Base-by-base conservation (phyloP, 768 basidiomycete genomes). In the Leccinellum rugosiceps region DNA sequence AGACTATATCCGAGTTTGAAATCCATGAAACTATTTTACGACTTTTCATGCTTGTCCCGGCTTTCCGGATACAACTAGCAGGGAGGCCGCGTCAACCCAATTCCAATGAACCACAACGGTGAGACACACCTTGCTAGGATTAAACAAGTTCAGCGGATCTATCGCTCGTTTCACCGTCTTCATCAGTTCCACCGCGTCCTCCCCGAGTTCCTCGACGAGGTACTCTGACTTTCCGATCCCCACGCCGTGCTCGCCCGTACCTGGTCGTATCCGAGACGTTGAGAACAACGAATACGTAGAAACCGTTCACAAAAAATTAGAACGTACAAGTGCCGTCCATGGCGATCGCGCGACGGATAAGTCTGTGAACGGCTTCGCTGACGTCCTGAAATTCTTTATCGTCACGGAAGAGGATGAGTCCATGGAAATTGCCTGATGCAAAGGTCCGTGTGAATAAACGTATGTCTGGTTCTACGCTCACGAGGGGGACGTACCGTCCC, bases 141-240 rank as follows among this genome's bases (percentile, higher is more conserved):
- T 97, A 71, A 94, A 79, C 50, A 97, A 75, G 64, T 89, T 85
- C 48, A 83, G 67, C 1, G 94, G 93, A 70, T 96, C 94, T 13
- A 94, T 75, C 3, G 86, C 80, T 41, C 74, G 73, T 72, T 96
- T 98, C 64, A 97, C 79, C n/a, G 79, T 82, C 75, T 83, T 85
- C 93, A 97, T 94, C 10, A 96, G 75, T 48, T 84, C 82, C 11
- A 97, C 86, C 0, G 94, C 95, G 4, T 84, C 86, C 47, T 76
- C 76, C 0, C 95, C 95, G 1, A 98, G 80, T 69, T 98, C 95
- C n/a, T 86, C 80, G 17, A 75, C 69, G 2, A 98, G 80, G 70
- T 91, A 96, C 65, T 88, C 83, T 63, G 84, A 88, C 76, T 94
- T 94, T 10, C 92, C 92, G 7, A 94, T 72, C 1, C 93, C 92